Percentiles rank a stretch among this genome's conserved stretches.
Evolutionary conservation across 2,329 filamentous ascomycete species (phyloP).

Genomic region (Pyrenophora graminea): DNA sequence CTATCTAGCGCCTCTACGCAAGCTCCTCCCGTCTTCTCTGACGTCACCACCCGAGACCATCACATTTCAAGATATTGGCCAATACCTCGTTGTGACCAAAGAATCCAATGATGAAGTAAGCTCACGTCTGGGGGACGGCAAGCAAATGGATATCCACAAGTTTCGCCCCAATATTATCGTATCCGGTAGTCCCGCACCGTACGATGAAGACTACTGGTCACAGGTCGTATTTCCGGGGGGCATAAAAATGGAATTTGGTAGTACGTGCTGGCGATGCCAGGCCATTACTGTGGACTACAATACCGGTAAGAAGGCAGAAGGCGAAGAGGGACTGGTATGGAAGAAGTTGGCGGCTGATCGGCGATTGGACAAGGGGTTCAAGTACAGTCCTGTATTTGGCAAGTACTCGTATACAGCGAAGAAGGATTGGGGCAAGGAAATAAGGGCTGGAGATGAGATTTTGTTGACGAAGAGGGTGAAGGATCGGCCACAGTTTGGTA

Average conservation of each 20-base stretch:
- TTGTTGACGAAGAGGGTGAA: slow-evolving; percentile 8
- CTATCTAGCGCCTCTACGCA: slow-evolving; percentile 39
- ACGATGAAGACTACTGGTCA: slow-evolving; percentile 75
- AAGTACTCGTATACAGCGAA: slow-evolving; percentile 14
- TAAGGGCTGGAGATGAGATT: slow-evolving; percentile 8
- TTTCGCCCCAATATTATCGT: slow-evolving; percentile 76
- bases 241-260: slow-evolving; percentile 31
- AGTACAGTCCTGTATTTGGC: slow-evolving; percentile 73
- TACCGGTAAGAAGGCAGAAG: slow-evolving; percentile 63
- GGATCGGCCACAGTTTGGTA: slow-evolving; percentile 10
- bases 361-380: slow-evolving; percentile 68
- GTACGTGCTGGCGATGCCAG: slow-evolving; percentile 69
- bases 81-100: slow-evolving; percentile 24
- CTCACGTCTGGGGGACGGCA: slow-evolving; percentile 53
- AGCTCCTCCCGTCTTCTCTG: slow-evolving; percentile 41
- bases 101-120: slow-evolving; percentile 23
- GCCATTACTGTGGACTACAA: slow-evolving; percentile 74
- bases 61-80: slow-evolving; percentile 1
- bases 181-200: slow-evolving; percentile 60
- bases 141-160: slow-evolving; percentile 66
- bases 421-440: slow-evolving; percentile 6
- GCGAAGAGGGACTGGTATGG: slow-evolving; percentile 64
- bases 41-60: slow-evolving; percentile 42
- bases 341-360: slow-evolving; percentile 73
- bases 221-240: slow-evolving; percentile 56